Percentiles rank a stretch among this genome's conserved stretches.
These are phyloP conservation scores for Fusarium oxysporum DNA, from an alignment of 2,329 filamentous ascomycete species.

Conservation along the genomic window DNA sequence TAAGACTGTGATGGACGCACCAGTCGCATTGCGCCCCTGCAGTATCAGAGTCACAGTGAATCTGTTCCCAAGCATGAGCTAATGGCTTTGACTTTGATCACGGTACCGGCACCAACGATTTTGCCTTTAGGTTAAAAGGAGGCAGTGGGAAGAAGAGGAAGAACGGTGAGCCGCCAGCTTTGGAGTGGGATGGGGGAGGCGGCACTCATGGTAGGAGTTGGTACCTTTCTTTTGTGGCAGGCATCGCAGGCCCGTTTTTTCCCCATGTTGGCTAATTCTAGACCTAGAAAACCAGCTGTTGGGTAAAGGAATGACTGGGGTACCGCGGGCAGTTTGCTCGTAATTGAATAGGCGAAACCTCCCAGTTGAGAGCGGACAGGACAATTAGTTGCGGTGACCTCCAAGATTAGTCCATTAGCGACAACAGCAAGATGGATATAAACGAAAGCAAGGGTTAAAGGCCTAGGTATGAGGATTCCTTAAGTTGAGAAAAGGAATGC, in stretches of 20 bases:
- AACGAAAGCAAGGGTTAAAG: background rate
- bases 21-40: constrained; percentile 22
- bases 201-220: background rate
- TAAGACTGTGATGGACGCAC: constrained; percentile 33
- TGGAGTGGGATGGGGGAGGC: background rate
- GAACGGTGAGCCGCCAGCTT: background rate
- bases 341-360: background rate
- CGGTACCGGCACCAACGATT: background rate
- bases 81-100: background rate
- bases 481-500: background rate
- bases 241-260: constrained; percentile 30
- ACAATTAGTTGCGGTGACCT: background rate
- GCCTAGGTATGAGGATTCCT: background rate
- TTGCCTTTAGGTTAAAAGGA: background rate
- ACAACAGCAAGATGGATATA: background rate
- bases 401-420: background rate
- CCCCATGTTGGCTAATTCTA: background rate
- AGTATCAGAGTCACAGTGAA: constrained; percentile 26
- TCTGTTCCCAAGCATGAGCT: constrained; percentile 5
- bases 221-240: constrained; percentile 34
- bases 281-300: background rate
- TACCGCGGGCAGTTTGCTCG: background rate
- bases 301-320: background rate
- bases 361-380: background rate
- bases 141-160: background rate